Base-by-base conservation (phyloP, 2,329 filamentous ascomycete species). In the Waltergamsia citrina region DNA sequence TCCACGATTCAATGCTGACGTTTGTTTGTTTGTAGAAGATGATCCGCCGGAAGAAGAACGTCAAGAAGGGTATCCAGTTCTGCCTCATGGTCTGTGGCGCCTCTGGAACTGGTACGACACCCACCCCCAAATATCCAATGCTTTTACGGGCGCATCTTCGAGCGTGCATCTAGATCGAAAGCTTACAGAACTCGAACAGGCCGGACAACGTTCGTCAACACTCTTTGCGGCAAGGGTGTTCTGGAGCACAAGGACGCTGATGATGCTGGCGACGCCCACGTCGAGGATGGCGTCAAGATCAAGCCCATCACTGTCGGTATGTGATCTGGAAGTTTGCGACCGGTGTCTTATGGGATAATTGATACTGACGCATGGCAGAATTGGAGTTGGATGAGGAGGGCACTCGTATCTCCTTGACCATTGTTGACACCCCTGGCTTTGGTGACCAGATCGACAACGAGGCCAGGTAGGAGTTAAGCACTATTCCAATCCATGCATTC, bases 51-150 rank as follows among this genome's bases (percentile, higher is more conserved):
- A 98, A 98, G 90, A 98, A 98, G 85, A 96, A 98, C 77, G 90
- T 98, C 70, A 95, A 95, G 84, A 95, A 95, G 78, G 92, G 92
- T 59, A 96, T 98, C 59, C 92, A 98, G 74, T 98, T 98, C 73
- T 96, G 88, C 65, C 68, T 98, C 77, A 98, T 98, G 92, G 92
- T 98, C 56, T 96, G 92, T 61, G 92, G 92, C 71, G 92, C 92
- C 59, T 96, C 90, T 51, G 92, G 92, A 64, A 96, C 92, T 65
- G 92, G 87, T 94, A 78, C 55, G 74, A 67, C 38, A 39, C 38
- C 36, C 43, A 14, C 15, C 36, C 37, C 34, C 18, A n/a, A 33
- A 26, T 19, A 22, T 7, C 37, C 24, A 14, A 32, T 12, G 19
- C 28, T 6, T n/a, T 20, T 25, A 24, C 15, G n/a, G 15, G 25